Evolutionary conservation across 176 grass and related monocot genomes (phyloP).

Genomic region (Dactylis glomerata): DNA sequence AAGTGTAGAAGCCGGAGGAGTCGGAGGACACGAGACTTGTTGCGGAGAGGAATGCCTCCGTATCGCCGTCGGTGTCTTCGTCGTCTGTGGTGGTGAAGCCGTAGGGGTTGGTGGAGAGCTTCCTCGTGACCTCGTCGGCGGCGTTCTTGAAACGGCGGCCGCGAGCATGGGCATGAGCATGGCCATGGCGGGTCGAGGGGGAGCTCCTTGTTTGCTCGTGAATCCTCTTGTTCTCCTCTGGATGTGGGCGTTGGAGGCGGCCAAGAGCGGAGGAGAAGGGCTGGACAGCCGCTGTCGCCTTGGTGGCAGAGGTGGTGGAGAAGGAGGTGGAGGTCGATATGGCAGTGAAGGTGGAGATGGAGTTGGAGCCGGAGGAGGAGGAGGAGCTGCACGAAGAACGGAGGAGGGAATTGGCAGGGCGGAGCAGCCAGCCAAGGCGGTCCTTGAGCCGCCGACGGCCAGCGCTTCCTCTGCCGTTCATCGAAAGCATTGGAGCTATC

Average conservation of each 20-base stretch:
- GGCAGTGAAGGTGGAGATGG: constrained; percentile 13
- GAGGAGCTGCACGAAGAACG: constrained; percentile 58
- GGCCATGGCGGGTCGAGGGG: background rate
- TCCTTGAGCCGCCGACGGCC: constrained; percentile 49
- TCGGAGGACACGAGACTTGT: constrained; percentile 67
- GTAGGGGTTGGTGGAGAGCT: constrained; percentile 46
- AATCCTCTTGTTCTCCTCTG: background rate
- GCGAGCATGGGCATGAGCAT: background rate
- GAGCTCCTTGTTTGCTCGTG: background rate
- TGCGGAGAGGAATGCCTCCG: constrained; percentile 62
- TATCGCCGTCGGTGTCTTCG: constrained; percentile 19
- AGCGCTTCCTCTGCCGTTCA: constrained; percentile 22
- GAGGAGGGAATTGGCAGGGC: constrained; percentile 38
- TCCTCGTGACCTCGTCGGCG: background rate
- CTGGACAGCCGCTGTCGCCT: background rate
- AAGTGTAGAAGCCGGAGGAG: constrained; percentile 62
- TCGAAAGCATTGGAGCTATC: constrained; percentile 10
- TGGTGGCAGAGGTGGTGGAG: background rate
- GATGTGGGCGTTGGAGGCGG: constrained; percentile 10
- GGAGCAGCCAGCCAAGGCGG: constrained; percentile 54
- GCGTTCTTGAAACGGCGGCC: constrained; percentile 2
- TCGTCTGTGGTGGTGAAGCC: constrained; percentile 61
- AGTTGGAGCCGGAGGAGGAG: constrained; percentile 15
- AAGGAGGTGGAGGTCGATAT: background rate
- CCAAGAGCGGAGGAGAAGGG: constrained; percentile 25